Conservation (phyloP, 1,139 yeast genomes). For the Pneumocystis sp. region DNA sequence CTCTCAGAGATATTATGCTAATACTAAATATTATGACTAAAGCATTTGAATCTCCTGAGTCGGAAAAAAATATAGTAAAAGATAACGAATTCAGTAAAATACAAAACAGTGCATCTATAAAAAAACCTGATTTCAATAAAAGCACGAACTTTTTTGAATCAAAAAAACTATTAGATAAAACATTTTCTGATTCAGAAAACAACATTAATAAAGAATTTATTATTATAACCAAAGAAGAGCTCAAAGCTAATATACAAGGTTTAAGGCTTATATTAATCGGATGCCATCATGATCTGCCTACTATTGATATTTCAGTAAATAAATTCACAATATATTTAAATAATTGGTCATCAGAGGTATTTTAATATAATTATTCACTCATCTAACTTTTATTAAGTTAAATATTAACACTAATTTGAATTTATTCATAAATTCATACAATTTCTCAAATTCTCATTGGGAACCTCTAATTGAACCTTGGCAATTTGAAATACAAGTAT, state of each 20-base stretch:
- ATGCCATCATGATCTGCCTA: slow-evolving; percentile 85
- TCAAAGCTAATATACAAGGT: slow-evolving; percentile 63
- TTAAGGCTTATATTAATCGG: slow-evolving; percentile 78
- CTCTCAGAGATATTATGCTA: slow-evolving; percentile 71
- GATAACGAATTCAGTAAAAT: slow-evolving; percentile 16
- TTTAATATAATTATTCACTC: background rate
- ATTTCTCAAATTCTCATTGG: slow-evolving; percentile 89
- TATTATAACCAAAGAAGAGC: slow-evolving; percentile 37
- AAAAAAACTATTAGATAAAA: background rate
- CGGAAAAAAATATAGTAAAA: slow-evolving; percentile 2
- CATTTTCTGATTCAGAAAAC: background rate
- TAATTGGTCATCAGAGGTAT: slow-evolving; percentile 77
- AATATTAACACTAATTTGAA: slow-evolving; percentile 58
- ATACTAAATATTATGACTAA: slow-evolving; percentile 59
- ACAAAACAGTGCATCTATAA: slow-evolving; percentile 14
- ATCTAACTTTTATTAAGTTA: slow-evolving; percentile 22
- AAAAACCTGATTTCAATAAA: slow-evolving; percentile 5
- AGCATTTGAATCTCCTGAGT: slow-evolving; percentile 40
- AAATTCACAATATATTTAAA: slow-evolving; percentile 59
- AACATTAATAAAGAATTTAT: background rate
- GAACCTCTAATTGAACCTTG: slow-evolving; percentile 87
- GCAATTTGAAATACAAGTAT: slow-evolving; percentile 62
- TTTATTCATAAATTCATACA: slow-evolving; percentile 64
- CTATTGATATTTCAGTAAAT: slow-evolving; percentile 61
- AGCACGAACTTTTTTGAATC: background rate